Percentiles rank a stretch among this genome's conserved stretches.
Conservation (phyloP, 805 yeast genomes). For the Suhomyces canberraensis region DNA sequence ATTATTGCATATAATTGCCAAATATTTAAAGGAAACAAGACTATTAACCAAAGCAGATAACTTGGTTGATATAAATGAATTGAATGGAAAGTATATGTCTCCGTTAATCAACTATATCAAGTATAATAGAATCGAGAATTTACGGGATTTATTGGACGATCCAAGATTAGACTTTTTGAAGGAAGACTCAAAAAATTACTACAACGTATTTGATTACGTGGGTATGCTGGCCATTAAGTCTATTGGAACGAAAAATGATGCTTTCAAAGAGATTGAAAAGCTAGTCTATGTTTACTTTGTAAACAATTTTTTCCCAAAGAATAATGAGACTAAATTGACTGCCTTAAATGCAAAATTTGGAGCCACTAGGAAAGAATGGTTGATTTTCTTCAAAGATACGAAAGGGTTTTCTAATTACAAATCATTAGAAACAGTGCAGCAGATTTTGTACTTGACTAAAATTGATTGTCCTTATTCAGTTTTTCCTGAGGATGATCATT, state of each 20-base stretch:
- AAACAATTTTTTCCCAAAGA: conserved; percentile 18
- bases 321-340: conserved; percentile 10
- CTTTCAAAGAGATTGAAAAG: conserved; percentile 22
- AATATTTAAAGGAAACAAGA: conserved; percentile 37
- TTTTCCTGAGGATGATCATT: conserved; percentile 15
- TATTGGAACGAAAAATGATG: conserved; percentile 11
- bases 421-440: conserved; percentile 18
- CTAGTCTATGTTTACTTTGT: conserved; percentile 20
- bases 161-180: conserved; percentile 37
- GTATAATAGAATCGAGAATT: conserved; percentile 62
- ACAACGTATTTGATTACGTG: conserved; percentile 38
- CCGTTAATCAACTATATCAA: conserved; percentile 72
- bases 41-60: conserved; percentile 23
- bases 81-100: conserved; percentile 56
- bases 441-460: conserved; percentile 22
- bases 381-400: conserved; percentile 19
- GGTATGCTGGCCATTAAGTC: conserved; percentile 30
- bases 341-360: conserved; percentile 38
- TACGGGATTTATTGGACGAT: conserved; percentile 48
- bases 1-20: conserved; percentile 65
- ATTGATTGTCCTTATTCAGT: conserved; percentile 34
- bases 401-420: conserved; percentile 12
- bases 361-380: conserved; percentile 30
- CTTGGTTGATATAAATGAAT: conserved; percentile 49
- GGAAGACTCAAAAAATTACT: conserved; percentile 33